A percentile compares a stretch with the other conserved stretches of the same genome.
These are phyloP conservation scores for Scedosporium apiospermum DNA, from an alignment of 2,329 filamentous ascomycete genomes.

Conservation along the genomic window DNA sequence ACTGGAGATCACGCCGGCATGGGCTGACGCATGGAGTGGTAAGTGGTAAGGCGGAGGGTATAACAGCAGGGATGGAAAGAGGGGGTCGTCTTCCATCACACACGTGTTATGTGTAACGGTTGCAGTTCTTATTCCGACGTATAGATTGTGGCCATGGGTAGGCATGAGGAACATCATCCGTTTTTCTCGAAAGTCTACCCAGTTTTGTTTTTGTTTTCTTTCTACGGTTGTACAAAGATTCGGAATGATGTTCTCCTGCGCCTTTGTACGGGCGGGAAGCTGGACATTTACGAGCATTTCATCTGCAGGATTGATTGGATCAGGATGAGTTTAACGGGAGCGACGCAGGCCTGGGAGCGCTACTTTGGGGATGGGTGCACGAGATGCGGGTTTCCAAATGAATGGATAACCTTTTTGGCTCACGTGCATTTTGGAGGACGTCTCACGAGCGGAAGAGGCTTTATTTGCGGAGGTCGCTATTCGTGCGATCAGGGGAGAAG, in stretches of 20 bases:
- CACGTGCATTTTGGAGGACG: neutral
- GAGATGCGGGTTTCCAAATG: constrained; percentile 6
- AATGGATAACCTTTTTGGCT: constrained; percentile 7
- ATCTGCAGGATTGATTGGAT: neutral
- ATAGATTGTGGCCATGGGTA: neutral
- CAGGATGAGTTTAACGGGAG: neutral
- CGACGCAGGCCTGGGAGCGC: no score
- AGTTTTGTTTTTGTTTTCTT: neutral
- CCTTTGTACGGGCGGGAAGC: no score
- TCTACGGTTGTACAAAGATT: neutral
- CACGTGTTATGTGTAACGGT: neutral
- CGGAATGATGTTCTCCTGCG: no score
- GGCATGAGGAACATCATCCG: neutral
- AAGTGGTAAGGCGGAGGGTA: neutral
- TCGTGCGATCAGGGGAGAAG: no score
- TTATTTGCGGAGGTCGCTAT: no score
- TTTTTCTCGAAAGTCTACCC: neutral
- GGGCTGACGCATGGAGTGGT: neutral
- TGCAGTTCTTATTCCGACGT: neutral
- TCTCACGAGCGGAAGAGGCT: neutral
- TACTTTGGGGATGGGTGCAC: neutral
- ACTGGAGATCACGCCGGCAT: neutral
- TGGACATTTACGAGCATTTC: no score
- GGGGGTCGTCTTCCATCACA: neutral
- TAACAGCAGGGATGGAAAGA: neutral